A percentile compares a stretch with the other conserved stretches of the same genome.
Conservation (phyloP, 2,329 filamentous ascomycete genomes). For the Reticulascus tulasneorum region DNA sequence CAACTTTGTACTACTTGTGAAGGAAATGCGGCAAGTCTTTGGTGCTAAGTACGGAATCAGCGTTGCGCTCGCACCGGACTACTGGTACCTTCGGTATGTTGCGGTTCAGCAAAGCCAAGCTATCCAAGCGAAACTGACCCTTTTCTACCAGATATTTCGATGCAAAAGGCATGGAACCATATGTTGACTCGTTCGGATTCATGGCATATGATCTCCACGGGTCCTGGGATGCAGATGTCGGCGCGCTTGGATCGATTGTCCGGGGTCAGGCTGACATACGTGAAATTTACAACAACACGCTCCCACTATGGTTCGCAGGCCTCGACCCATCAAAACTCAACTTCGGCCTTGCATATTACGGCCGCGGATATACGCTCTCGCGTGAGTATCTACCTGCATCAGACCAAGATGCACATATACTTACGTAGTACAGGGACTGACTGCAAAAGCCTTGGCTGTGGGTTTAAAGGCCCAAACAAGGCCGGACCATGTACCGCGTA, state of each 20-base stretch:
- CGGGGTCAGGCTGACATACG: conserved; percentile 36
- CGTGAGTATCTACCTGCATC: conserved; percentile 21
- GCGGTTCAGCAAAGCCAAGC: too few species aligned
- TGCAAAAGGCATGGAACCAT: conserved; percentile 27
- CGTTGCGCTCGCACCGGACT: conserved; percentile 29
- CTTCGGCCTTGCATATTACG: conserved; percentile 44
- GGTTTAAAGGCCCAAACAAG: conserved; percentile 19
- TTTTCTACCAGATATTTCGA: too few species aligned
- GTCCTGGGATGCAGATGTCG: conserved; percentile 31
- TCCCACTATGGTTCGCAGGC: conserved; percentile 36
- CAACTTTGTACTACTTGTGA: conserved; percentile 30
- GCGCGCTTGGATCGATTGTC: conserved; percentile 25
- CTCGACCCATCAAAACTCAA: conserved; percentile 37
- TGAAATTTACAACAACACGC: conserved; percentile 32
- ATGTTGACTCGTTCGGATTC: conserved; percentile 33
- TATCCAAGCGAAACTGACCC: too few species aligned
- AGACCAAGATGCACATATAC: conserved; percentile 18
- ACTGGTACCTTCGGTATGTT: conserved; percentile 34
- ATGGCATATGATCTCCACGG: conserved; percentile 42
- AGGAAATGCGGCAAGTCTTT: conserved; percentile 26
- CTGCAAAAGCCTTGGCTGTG: too few species aligned
- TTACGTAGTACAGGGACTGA: too few species aligned
- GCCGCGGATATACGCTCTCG: conserved; percentile 35
- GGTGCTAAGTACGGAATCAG: conserved; percentile 35
- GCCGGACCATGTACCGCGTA: conserved; percentile 22